Evolutionary conservation across 495 filamentous ascomycete species (phyloP).

Genomic region (Tuber magnatum): DNA sequence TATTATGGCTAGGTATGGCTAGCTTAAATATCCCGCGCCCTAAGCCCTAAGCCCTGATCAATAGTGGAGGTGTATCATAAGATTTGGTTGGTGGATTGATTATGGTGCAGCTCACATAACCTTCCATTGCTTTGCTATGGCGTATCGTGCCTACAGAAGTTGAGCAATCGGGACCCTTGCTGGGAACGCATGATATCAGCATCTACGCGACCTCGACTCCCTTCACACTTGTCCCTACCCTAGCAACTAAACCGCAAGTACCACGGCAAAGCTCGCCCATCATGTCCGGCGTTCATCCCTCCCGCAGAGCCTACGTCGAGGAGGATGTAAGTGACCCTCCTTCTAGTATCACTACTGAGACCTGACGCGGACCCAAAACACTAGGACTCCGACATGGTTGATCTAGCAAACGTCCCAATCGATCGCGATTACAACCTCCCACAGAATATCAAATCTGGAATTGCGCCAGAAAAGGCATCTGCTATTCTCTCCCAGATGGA

Average conservation of each 20-base stretch:
- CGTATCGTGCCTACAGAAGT: background rate
- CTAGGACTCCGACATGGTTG: constrained; percentile 58
- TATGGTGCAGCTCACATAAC: background rate
- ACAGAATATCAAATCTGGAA: constrained; percentile 56
- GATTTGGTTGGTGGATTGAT: background rate
- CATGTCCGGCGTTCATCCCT: constrained; percentile 61
- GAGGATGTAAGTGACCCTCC: constrained; percentile 59
- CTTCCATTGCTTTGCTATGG: background rate
- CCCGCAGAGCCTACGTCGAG: constrained; percentile 93
- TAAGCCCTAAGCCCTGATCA: background rate
- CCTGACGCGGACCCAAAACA: constrained; percentile 37
- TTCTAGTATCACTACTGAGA: constrained; percentile 12
- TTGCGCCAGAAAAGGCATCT: constrained; percentile 79
- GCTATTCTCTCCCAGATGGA: constrained; percentile 84
- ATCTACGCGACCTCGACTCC: constrained; percentile 3
- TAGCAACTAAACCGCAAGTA: background rate
- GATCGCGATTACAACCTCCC: constrained; percentile 84
- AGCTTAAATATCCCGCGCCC: background rate
- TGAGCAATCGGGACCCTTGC: constrained; percentile 14
- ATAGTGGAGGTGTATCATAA: background rate
- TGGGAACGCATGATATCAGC: background rate
- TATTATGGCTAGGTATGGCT: background rate
- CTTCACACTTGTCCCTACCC: background rate
- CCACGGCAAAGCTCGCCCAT: background rate
- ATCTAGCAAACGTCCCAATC: constrained; percentile 70